phyloP scores from a whole-genome alignment of 495 filamentous ascomycete genomes.

The Lophium mytilinum region DNA sequence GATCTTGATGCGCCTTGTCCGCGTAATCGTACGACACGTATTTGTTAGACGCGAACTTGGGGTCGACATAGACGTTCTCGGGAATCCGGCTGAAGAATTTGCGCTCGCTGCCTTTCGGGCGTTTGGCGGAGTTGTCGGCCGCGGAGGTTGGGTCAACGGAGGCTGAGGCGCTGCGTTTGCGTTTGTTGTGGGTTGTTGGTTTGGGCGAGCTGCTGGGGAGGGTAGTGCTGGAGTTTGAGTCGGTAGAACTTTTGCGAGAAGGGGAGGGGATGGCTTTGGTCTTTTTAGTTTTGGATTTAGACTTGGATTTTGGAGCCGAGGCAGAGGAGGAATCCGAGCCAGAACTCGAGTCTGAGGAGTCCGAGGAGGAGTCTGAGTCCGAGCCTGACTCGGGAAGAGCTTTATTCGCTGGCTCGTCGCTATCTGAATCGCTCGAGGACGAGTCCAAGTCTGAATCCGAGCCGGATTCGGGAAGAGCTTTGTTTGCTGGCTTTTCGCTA shows the following conservation, averaged over 20 bases:
- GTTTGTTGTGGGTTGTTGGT: slow-evolving; percentile 10
- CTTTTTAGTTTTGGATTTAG: slow-evolving; percentile 9
- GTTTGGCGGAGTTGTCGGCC: background rate
- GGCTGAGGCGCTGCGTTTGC: slow-evolving; percentile 33
- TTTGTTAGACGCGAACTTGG: slow-evolving; percentile 54
- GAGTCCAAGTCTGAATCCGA: background rate
- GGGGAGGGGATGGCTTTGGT: slow-evolving; percentile 1
- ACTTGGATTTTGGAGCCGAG: slow-evolving; percentile 15
- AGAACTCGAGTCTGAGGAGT: slow-evolving; percentile 18
- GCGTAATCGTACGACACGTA: slow-evolving; percentile 84
- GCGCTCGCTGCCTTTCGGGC: slow-evolving; percentile 3
- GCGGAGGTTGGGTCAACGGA: background rate
- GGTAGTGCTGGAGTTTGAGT: slow-evolving; percentile 31
- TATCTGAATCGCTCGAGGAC: background rate
- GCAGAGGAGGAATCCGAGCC: slow-evolving; percentile 9
- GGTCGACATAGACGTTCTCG: slow-evolving; percentile 51
- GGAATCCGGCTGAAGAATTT: slow-evolving; percentile 48
- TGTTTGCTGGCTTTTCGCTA: slow-evolving; percentile 3
- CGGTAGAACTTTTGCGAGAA: slow-evolving; percentile 20
- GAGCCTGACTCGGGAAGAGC: slow-evolving; percentile 1
- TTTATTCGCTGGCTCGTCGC: background rate
- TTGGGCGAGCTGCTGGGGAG: slow-evolving; percentile 15
- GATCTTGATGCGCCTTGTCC: slow-evolving; percentile 72
- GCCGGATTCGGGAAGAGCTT: slow-evolving; percentile 1
- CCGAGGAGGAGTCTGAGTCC: slow-evolving; percentile 6